Conservation (phyloP, 495 filamentous ascomycete genomes). For the Penicillium ochrochloron region DNA sequence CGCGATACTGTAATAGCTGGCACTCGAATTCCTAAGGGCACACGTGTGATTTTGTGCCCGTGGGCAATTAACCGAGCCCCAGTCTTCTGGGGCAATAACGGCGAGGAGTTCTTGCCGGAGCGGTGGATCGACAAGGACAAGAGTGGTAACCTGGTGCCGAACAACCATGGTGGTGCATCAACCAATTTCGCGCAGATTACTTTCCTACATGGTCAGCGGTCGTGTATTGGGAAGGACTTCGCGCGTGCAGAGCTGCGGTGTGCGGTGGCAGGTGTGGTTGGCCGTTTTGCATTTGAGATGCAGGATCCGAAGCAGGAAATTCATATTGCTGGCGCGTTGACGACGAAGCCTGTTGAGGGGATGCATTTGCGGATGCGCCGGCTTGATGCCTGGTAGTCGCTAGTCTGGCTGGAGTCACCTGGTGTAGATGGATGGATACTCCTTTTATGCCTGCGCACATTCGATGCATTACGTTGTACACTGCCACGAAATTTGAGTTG, state of each 20-base stretch:
- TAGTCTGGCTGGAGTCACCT: neutral
- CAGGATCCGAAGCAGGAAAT: slow-evolving; percentile 63
- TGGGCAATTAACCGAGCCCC: slow-evolving; percentile 46
- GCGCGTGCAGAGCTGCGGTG: slow-evolving; percentile 45
- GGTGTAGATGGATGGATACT: neutral
- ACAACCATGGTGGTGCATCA: slow-evolving; percentile 25
- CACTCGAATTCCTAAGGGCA: slow-evolving; percentile 49
- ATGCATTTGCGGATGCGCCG: slow-evolving; percentile 59
- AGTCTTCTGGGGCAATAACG: slow-evolving; percentile 47
- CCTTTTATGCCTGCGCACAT: neutral
- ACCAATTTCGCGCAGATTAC: slow-evolving; percentile 53
- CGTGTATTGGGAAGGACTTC: slow-evolving; percentile 57
- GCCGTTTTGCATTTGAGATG: slow-evolving; percentile 54
- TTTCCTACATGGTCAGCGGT: slow-evolving; percentile 53
- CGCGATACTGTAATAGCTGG: slow-evolving; percentile 50
- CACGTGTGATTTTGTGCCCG: slow-evolving; percentile 46
- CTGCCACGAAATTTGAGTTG: too few relatives aligned
- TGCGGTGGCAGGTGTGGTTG: slow-evolving; percentile 42
- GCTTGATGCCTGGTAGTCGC: neutral
- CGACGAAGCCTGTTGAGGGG: slow-evolving; percentile 66
- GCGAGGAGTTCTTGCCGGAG: slow-evolving; percentile 49
- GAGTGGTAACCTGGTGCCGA: neutral
- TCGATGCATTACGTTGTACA: neutral
- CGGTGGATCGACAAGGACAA: slow-evolving; percentile 54
- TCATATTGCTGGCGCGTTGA: slow-evolving; percentile 63